Evolutionary conservation across 2,329 filamentous ascomycete genomes (phyloP).

Genomic region (Pestalotiopsis sp.): DNA sequence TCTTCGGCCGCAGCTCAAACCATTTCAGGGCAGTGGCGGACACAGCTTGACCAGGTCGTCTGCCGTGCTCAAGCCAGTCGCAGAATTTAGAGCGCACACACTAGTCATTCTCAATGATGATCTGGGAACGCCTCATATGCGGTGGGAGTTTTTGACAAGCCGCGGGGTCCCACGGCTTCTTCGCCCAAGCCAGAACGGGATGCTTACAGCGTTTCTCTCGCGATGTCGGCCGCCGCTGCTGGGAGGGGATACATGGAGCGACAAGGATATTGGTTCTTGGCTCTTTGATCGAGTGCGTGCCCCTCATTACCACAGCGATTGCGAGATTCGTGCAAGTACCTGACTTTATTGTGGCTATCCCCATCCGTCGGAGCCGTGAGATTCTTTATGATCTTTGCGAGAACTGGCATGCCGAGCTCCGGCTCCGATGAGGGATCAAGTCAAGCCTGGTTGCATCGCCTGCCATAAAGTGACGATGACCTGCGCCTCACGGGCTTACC

Average conservation of each 20-base stretch:
- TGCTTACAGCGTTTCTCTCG: neutral
- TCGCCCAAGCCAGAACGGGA: neutral
- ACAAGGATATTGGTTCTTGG: neutral
- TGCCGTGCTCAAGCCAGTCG: neutral
- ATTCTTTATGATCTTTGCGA: neutral
- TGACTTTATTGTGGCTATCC: neutral
- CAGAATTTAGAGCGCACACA: neutral
- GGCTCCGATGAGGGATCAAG: neutral
- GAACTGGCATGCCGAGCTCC: neutral
- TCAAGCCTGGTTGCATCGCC: neutral
- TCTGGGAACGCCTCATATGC: neutral
- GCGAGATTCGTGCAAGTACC: neutral
- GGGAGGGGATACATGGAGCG: neutral
- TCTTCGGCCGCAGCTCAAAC: neutral
- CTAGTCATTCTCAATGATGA: neutral
- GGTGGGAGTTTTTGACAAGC: neutral
- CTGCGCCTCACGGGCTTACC: neutral
- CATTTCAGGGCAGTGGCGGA: neutral
- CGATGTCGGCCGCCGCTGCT: neutral
- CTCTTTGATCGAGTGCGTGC: neutral
- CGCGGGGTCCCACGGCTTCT: neutral
- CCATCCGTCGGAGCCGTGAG: neutral
- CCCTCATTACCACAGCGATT: neutral
- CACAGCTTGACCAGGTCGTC: neutral
- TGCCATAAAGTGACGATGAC: neutral